phyloP scores from a whole-genome alignment of 148 eudicot species.

The Chenopodium formosanum region DNA sequence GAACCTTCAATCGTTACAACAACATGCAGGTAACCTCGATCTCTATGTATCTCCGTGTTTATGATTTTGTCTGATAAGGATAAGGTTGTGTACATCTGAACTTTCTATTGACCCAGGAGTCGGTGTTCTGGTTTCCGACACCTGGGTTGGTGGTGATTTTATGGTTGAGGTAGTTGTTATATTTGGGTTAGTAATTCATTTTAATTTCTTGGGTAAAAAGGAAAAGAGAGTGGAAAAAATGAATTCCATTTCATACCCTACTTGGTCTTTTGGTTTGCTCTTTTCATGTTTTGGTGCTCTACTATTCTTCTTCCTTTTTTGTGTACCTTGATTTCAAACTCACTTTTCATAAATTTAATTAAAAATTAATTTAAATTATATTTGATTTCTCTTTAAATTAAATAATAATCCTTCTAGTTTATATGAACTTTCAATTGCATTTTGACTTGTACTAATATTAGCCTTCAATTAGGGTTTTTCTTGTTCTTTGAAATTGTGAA shows the following conservation, averaged over 20 bases:
- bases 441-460: constrained; percentile 15
- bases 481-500: neutral
- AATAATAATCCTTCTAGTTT: too few species aligned
- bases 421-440: neutral
- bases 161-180: neutral
- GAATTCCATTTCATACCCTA: constrained; percentile 9
- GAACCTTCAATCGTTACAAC: constrained; percentile 90
- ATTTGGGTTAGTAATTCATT: neutral
- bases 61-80: neutral
- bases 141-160: neutral
- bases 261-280: neutral
- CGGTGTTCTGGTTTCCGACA: neutral
- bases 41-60: neutral
- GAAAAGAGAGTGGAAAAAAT: neutral
- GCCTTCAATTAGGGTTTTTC: constrained; percentile 30
- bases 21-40: constrained; percentile 71
- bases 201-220: neutral
- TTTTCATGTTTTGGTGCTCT: neutral
- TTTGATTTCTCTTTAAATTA: too few species aligned
- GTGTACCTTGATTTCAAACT: constrained; percentile 45
- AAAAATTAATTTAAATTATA: too few species aligned
- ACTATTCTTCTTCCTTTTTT: constrained; percentile 8
- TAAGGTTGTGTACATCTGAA: constrained; percentile 12
- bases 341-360: constrained; percentile 30
- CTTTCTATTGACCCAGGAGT: neutral